Base-by-base conservation (phyloP, 345 rosid species). In the Populus alba region DNA sequence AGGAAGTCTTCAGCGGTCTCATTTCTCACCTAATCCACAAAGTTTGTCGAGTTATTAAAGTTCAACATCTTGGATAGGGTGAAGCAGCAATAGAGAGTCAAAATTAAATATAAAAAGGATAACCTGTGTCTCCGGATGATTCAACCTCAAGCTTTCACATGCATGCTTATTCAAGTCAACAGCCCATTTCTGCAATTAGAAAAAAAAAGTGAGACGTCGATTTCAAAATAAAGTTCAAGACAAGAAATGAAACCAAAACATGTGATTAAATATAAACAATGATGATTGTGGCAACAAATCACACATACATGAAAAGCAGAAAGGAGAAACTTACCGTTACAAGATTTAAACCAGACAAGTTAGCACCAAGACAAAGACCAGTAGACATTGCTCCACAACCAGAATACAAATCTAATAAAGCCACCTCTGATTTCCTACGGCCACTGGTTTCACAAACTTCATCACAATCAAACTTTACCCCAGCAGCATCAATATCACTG, bases 371-470 rank as follows among this genome's bases (percentile, higher is more conserved):
- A 75, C 94, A 89, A 45, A 94, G 78, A 4, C 98, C 97, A 1
- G 93, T 94, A 1, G 98, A 92, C 97, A 94, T 91, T 10, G 93
- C 97, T 8, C 97, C 97, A 83, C 98, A 94, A 4, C 97, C 97
- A 62, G 91, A 86, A 76, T 94, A 92, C 71, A 92, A 84, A 73
- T 94, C 98, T 5, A 92, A 72, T 84, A 94, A 55, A 15, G 87
- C 75, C 18, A 80, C 80, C 70, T 85, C 85, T 23, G 70, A 63
- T 66, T 82, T 86, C 3, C 51, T 31, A 71, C 23, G 39, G 41
- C 41, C 71, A 38, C 6, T 70, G 8, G 35, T 66, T 49, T 25
- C 53, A 13, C 76, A 81, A 65, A n/a, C 77, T 57, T 83, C 85
- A 57, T 41, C 68, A 27, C n/a, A 16, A 5, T 55, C 63, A 41